Conservation (phyloP, 2,329 filamentous ascomycete species). For the Trichoderma pleuroti region DNA sequence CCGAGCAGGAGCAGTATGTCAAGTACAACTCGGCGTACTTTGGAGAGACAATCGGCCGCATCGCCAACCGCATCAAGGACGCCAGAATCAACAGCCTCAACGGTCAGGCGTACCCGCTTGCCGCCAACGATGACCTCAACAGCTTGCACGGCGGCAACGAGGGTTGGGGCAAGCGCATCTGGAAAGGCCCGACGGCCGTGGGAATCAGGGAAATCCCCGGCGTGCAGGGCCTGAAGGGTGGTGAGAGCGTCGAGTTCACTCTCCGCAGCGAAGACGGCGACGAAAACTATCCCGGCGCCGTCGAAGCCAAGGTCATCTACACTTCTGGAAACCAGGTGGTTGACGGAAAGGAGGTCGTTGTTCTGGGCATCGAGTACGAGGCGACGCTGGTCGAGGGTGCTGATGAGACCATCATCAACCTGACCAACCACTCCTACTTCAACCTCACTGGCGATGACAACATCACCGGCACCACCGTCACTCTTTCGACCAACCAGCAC, state of each 20-base stretch:
- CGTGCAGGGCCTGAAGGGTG: slow-evolving; percentile 52
- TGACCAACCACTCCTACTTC: slow-evolving; percentile 93
- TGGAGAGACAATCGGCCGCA: slow-evolving; percentile 86
- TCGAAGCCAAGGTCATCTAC: slow-evolving; percentile 76
- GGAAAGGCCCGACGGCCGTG: slow-evolving; percentile 65
- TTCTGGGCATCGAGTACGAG: slow-evolving; percentile 86
- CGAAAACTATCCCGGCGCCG: slow-evolving; percentile 83
- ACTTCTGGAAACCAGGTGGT: slow-evolving; percentile 65
- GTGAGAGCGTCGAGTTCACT: slow-evolving; percentile 64
- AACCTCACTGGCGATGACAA: slow-evolving; percentile 55
- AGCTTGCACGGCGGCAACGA: slow-evolving; percentile 66
- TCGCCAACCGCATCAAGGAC: slow-evolving; percentile 74
- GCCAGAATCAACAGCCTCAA: slow-evolving; percentile 73
- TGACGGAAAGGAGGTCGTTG: slow-evolving; percentile 60
- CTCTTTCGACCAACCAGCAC: slow-evolving; percentile 61
- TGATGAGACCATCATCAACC: slow-evolving; percentile 86
- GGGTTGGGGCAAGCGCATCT: slow-evolving; percentile 80
- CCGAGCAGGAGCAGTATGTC: slow-evolving; percentile 69
- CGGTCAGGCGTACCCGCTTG: slow-evolving; percentile 63
- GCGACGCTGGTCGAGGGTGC: slow-evolving; percentile 73
- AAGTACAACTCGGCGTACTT: slow-evolving; percentile 76
- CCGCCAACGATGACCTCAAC: slow-evolving; percentile 74
- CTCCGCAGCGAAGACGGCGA: slow-evolving; percentile 74
- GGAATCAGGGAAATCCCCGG: slow-evolving; percentile 50
- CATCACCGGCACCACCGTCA: slow-evolving; percentile 60